Evolutionary conservation across 352 stramenopile genomes (phyloP).

Genomic region (Globisporangium iwayamae): DNA sequence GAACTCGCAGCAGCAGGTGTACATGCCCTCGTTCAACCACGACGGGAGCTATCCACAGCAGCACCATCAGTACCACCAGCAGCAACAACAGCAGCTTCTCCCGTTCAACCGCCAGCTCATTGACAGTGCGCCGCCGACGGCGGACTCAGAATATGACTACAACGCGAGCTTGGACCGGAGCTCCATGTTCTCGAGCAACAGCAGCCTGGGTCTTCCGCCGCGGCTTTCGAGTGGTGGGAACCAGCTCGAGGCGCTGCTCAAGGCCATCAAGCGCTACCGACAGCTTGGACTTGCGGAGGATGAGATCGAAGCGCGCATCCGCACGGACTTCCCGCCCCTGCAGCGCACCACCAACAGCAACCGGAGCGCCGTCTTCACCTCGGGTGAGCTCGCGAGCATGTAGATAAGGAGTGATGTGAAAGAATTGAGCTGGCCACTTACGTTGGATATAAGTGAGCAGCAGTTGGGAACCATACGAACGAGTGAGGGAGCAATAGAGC

Average conservation of each 20-base stretch:
- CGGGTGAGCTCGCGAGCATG: conserved; percentile 17
- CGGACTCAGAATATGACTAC: conserved; percentile 3
- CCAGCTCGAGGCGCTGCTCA: conserved; percentile 55
- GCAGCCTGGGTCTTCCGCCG: conserved; percentile 52
- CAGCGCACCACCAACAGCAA: conserved; percentile 32
- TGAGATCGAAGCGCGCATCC: conserved; percentile 65
- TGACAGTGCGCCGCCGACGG: background rate
- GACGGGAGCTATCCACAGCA: background rate
- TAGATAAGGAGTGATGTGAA: background rate
- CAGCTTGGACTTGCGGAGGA: conserved; percentile 51
- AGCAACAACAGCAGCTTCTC: background rate
- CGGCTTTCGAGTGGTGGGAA: conserved; percentile 55
- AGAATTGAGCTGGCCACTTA: conserved; percentile 1
- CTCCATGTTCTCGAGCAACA: conserved; percentile 49
- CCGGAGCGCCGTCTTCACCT: background rate
- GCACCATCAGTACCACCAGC: background rate
- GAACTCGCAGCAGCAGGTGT: background rate
- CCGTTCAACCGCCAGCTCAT: conserved; percentile 2
- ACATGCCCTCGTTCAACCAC: background rate
- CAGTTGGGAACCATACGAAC: too few species aligned
- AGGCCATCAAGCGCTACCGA: conserved; percentile 63
- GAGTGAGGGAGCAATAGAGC: too few species aligned
- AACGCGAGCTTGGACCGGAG: conserved; percentile 23
- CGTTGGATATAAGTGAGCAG: conserved; percentile 10
- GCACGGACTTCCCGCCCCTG: conserved; percentile 55